A percentile compares a stretch with the other conserved stretches of the same genome.
phyloP scores from a whole-genome alignment of 2,329 filamentous ascomycete species.

The Colletotrichum shisoi region DNA sequence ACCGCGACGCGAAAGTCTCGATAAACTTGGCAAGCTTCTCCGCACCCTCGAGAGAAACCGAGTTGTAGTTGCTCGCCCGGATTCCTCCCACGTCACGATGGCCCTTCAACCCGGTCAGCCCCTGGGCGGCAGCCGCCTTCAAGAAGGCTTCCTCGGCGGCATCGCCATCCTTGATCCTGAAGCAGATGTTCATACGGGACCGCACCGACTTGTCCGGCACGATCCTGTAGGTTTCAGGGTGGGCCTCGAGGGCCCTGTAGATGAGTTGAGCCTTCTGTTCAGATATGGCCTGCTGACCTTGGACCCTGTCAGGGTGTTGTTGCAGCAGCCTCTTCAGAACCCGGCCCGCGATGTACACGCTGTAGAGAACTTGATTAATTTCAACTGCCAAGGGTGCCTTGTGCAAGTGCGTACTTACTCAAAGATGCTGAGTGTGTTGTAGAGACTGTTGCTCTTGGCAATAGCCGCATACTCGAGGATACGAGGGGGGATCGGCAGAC shows the following conservation, averaged over 20 bases:
- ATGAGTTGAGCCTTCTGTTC: conserved; percentile 78
- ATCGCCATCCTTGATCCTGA: conserved; percentile 71
- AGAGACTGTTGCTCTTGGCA: conserved; percentile 91
- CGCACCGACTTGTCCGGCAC: conserved; percentile 78
- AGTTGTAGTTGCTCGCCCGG: conserved; percentile 88
- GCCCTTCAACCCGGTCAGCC: conserved; percentile 83
- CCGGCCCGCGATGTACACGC: conserved; percentile 88
- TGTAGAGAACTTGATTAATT: conserved; percentile 42
- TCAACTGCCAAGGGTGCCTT: not conserved
- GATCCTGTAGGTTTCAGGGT: conserved; percentile 76
- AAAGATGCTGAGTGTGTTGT: conserved; percentile 96
- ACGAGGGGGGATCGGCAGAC: conserved; percentile 80
- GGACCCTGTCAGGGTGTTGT: conserved; percentile 69
- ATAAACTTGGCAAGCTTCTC: conserved; percentile 74
- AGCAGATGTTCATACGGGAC: conserved; percentile 95
- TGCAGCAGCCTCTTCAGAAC: conserved; percentile 80
- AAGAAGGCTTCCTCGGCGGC: conserved; percentile 82
- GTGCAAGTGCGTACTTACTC: conserved; percentile 59
- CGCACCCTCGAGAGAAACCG: conserved; percentile 72
- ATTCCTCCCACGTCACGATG: conserved; percentile 89
- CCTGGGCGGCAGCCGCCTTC: conserved; percentile 70
- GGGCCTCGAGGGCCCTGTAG: conserved; percentile 78
- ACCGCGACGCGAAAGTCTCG: conserved; percentile 55
- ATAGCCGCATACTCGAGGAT: conserved; percentile 85
- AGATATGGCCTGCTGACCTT: conserved; percentile 77